Evolutionary conservation across 352 stramenopile species (phyloP), one percentile per base, ranked within the genome.

Genomic region (Phytophthora megakarya): DNA sequence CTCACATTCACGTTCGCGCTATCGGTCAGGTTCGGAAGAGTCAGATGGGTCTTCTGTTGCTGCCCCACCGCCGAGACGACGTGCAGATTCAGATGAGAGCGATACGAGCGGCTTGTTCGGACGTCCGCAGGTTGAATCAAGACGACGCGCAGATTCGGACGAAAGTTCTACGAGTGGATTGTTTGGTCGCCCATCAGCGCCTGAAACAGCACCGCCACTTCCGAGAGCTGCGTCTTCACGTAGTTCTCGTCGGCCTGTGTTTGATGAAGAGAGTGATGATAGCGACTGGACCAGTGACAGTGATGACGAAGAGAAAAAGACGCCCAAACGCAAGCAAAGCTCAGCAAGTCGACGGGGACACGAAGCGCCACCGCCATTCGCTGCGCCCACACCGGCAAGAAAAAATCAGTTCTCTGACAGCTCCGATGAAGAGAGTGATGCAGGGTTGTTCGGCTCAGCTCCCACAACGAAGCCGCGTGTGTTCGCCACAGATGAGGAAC

Each of bases 21-120:
- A 72, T 16, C 66, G 70, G 1, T 79, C 68, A 5, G 71, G 76
- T 28, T 80, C 76, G 0, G 67, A 74, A n/a, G 74, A 83, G n/a
- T 83, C 76, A 16, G 63, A 67, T 11, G 65, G 58, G 15, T 80
- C 73, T 23, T 75, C 66, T 0, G 52, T 72, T 28, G 66, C 62
- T 1, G 64, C 58, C 0, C 60, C 61, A 40, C 60, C 54, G 16
- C 42, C 55, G 10, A 39, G 67, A 62, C 21, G 44, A 62, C 65
- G 65, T 30, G 47, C 52, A 6, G 40, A 53, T 55, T 91, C 82
- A 0, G 61, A 78, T 8, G 82, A 91, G 47, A 88, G 78, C 32
- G 76, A 89, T 51, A 81, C 70, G 1, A 90, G 77, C 23, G 78
- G 81, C 15, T 51, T 90, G 19, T 90, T 90, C 62, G 79, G 78